Conservation (phyloP, 83 land plant species). For the Isoetes engelmannii region DNA sequence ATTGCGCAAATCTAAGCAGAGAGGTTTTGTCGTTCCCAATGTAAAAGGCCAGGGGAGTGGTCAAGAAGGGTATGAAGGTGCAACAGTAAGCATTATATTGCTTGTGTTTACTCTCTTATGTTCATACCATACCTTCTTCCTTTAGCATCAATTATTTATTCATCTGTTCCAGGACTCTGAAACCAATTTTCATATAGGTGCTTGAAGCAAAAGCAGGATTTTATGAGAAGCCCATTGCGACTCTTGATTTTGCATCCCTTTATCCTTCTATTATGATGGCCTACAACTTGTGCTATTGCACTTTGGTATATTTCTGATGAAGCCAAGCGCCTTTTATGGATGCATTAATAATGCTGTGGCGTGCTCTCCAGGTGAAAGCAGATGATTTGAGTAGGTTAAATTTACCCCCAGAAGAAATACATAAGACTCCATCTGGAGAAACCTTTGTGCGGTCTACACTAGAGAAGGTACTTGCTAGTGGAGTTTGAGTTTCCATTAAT, state of each 20-base stretch:
- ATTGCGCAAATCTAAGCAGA: conserved; percentile 78
- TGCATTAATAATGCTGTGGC: neutral
- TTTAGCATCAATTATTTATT: neutral
- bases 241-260: conserved; percentile 93
- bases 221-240: conserved; percentile 95
- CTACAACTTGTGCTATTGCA: conserved; percentile 95
- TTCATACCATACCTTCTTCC: no score
- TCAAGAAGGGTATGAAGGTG: conserved; percentile 91
- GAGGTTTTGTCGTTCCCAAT: conserved; percentile 81
- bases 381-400: conserved; percentile 67
- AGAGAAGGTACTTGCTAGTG: conserved; percentile 53
- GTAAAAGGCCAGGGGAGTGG: conserved; percentile 70
- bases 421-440: conserved; percentile 91
- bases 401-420: conserved; percentile 65
- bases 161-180: neutral
- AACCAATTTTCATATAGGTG: conserved; percentile 38
- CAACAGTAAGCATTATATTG: conserved; percentile 60
- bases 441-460: conserved; percentile 71
- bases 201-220: conserved; percentile 89
- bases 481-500: no score
- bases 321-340: neutral
- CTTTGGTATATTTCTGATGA: conserved; percentile 44
- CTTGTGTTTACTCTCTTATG: no score
- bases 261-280: conserved; percentile 99
- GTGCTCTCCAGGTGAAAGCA: conserved; percentile 55